These are phyloP conservation scores for Quercus tomentella DNA, from an alignment of 331 rosid genomes.

Conservation along the genomic window DNA sequence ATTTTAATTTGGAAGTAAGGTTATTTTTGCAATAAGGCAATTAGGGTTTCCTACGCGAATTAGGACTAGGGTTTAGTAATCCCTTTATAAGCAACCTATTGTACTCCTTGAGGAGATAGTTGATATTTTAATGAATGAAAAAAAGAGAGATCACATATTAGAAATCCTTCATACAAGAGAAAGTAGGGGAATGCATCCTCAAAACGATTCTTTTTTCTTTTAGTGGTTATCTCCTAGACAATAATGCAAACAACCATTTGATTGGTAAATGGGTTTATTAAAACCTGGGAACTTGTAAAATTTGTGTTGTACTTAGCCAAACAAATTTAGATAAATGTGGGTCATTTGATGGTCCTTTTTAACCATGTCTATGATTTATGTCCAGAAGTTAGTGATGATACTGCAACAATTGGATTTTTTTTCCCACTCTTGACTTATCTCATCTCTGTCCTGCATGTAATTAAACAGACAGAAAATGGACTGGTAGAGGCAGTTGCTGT, in stretches of 20 bases:
- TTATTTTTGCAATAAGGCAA: too few species aligned
- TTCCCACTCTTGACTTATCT: slow-evolving; percentile 11
- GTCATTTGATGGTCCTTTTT: neutral
- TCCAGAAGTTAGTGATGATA: slow-evolving; percentile 2
- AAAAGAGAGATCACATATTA: too few species aligned
- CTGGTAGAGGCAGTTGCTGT: slow-evolving; percentile 88
- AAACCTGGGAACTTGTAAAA: neutral
- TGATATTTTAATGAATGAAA: too few species aligned
- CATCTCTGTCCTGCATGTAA: slow-evolving; percentile 15
- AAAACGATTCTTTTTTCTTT: neutral
- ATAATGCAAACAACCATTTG: neutral
- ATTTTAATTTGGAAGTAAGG: too few species aligned
- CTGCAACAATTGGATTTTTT: slow-evolving; percentile 9
- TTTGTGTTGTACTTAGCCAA: neutral
- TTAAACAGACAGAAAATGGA: slow-evolving; percentile 80
- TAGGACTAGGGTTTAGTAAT: too few species aligned
- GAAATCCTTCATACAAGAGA: neutral
- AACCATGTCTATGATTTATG: neutral
- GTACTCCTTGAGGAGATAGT: too few species aligned
- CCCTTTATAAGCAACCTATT: too few species aligned
- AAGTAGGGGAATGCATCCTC: neutral
- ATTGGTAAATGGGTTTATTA: neutral
- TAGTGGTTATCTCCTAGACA: neutral
- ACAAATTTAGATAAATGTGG: neutral
- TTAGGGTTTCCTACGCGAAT: too few species aligned